Evolutionary conservation across 768 basidiomycete genomes (phyloP).

Genomic region (Boletus vinaceobasis): DNA sequence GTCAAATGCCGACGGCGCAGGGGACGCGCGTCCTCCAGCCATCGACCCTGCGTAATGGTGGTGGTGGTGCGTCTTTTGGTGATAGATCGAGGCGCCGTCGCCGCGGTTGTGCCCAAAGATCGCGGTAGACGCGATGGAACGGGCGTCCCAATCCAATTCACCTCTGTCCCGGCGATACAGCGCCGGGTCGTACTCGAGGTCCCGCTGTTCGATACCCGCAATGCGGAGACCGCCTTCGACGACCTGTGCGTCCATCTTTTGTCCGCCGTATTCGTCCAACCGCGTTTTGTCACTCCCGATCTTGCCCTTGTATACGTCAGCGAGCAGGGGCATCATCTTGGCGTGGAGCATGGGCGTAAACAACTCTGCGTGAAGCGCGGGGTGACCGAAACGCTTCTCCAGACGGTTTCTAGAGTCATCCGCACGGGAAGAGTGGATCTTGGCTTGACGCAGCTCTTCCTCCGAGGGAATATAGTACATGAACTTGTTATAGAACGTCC

Average conservation of each 20-base stretch:
- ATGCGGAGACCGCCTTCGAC: constrained; percentile 79
- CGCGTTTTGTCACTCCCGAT: constrained; percentile 60
- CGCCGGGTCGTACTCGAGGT: constrained; percentile 79
- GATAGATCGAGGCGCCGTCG: constrained; percentile 40
- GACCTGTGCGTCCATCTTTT: constrained; percentile 69
- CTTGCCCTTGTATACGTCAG: constrained; percentile 74
- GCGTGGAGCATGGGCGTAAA: constrained; percentile 88
- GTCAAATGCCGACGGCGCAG: constrained; percentile 49
- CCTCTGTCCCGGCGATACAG: constrained; percentile 78
- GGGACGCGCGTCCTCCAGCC: constrained; percentile 35
- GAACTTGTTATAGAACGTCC: constrained; percentile 65
- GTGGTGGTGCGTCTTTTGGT: constrained; percentile 31
- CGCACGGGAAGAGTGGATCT: constrained; percentile 73
- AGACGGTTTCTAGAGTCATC: constrained; percentile 74
- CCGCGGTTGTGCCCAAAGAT: constrained; percentile 40
- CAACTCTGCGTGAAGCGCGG: constrained; percentile 80
- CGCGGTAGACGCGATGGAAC: constrained; percentile 63
- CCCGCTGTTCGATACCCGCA: constrained; percentile 74
- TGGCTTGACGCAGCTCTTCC: constrained; percentile 66
- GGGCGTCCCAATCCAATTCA: constrained; percentile 85
- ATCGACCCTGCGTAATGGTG: constrained; percentile 37
- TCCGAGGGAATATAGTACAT: constrained; percentile 82
- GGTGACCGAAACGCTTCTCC: constrained; percentile 92
- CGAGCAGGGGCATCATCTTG: constrained; percentile 76
- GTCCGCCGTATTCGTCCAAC: constrained; percentile 74